Base-by-base conservation (phyloP, 306 rosid genomes). In the Cucurbita pepo region DNA sequence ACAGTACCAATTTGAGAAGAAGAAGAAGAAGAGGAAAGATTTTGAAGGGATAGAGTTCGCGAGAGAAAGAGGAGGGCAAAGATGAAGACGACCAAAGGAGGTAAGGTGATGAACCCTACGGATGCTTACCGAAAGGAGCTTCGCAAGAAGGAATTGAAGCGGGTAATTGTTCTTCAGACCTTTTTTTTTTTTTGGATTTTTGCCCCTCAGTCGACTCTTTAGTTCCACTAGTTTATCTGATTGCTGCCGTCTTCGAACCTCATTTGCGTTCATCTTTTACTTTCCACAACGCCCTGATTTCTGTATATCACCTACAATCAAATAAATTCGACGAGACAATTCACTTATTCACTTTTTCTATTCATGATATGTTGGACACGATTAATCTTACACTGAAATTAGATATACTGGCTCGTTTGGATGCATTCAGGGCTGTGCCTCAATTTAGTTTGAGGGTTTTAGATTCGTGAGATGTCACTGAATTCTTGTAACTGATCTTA, bases 41-140 rank as follows among this genome's bases (percentile, higher is more conserved):
- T 21, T 15, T 25, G 30, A 19, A 52, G 71, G n/a, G 2, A 6
- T 71, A 76, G 62, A 43, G 72, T 61, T 36, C 3, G 71, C 44
- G n/a, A 53, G 19, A 25, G 66, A 54, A 44, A 66, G 80, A 65
- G 58, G 8, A 38, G 4, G 61, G 74, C 12, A 9, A 82, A 71
- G 19, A 91, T 90, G 98, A 92, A 92, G 93, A 92, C 98, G 60
- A 92, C 96, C 48, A 92, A 92, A 78, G 96, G 98, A 3, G 98
- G 96, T 79, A 92, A 92, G 85, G 96, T 86, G 12, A 92, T 92
- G 98, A 90, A 92, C 87, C 96, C 98, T 67, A 88, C 98, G 77
- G 96, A 92, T 82, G 93, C 96, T 51, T 69, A 69, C 8, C 74
- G 98, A 3, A 92, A 92, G 92, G 98, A 88, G 91, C 86, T 92